These are phyloP conservation scores for Sanghuangporus weigelae DNA, from an alignment of 1,284 basidiomycete species.

Conservation along the genomic window DNA sequence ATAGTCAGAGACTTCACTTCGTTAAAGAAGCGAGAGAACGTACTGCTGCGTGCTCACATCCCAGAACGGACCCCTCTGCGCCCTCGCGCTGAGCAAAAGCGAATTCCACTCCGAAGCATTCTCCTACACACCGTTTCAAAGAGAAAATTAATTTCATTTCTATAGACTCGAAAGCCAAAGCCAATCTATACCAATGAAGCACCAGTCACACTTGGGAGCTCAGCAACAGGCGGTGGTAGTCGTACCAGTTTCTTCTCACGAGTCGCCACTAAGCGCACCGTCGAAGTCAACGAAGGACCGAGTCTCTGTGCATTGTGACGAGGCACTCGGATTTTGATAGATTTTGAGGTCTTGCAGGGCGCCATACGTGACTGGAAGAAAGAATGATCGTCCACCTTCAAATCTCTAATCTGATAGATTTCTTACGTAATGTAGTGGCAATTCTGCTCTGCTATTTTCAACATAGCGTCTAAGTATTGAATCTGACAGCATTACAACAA, in stretches of 20 bases:
- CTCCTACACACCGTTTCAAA: conserved; percentile 40
- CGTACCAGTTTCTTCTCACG: conserved; percentile 45
- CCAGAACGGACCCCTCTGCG: conserved; percentile 79
- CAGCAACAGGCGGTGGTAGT: conserved; percentile 56
- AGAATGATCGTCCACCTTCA: background rate
- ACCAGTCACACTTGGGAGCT: conserved; percentile 33
- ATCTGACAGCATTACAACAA: background rate
- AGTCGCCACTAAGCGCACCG: conserved; percentile 53
- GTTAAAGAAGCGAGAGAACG: conserved; percentile 20
- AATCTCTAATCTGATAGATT: background rate
- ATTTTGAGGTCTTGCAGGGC: conserved; percentile 43
- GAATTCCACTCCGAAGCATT: conserved; percentile 83
- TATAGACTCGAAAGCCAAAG: background rate
- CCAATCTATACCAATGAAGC: conserved; percentile 16
- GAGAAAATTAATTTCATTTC: conserved; percentile 40
- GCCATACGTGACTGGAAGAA: conserved; percentile 39
- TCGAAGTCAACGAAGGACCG: conserved; percentile 52
- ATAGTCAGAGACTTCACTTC: background rate
- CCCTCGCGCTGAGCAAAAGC: conserved; percentile 66
- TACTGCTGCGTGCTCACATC: conserved; percentile 80
- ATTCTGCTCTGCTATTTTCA: background rate
- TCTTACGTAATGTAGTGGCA: background rate
- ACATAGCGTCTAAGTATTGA: background rate
- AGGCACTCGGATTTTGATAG: conserved; percentile 61
- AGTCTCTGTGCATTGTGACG: conserved; percentile 69